Evolutionary conservation across 23 red algal genomes (phyloP).

Genomic region (Gracilaria gracilis): DNA sequence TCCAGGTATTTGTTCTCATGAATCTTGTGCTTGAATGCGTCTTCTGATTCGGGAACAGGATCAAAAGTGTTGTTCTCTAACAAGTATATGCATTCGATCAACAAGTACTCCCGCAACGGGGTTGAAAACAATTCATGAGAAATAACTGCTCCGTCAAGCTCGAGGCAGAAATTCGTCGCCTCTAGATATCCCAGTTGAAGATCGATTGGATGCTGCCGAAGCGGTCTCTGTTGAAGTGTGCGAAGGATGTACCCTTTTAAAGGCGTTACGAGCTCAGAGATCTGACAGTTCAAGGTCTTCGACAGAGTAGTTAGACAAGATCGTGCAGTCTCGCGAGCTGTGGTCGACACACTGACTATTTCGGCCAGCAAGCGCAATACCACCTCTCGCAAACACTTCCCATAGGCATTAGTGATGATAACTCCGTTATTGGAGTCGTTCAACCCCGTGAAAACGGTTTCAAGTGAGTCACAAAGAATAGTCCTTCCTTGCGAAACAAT

Average conservation of each 20-base stretch:
- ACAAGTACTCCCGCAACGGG: conserved; percentile 27
- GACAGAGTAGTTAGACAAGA: conserved; percentile 41
- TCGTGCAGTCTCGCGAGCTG: conserved; percentile 66
- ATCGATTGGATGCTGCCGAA: conserved; percentile 79
- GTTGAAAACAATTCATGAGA: conserved; percentile 60
- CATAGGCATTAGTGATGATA: neutral
- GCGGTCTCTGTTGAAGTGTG: conserved; percentile 61
- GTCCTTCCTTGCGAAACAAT: neutral
- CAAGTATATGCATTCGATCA: conserved; percentile 72
- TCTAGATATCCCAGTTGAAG: conserved; percentile 86
- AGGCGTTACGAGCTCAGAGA: conserved; percentile 53
- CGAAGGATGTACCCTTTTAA: conserved; percentile 70
- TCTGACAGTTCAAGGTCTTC: conserved; percentile 7
- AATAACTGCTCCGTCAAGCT: conserved; percentile 40
- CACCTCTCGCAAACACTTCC: conserved; percentile 21
- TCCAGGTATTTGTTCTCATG: conserved; percentile 86
- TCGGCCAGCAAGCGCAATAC: conserved; percentile 1
- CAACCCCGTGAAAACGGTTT: neutral
- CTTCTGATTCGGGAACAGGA: conserved; percentile 85
- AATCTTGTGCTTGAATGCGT: conserved; percentile 74
- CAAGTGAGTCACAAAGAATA: neutral
- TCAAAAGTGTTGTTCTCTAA: conserved; percentile 81
- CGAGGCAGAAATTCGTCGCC: conserved; percentile 71
- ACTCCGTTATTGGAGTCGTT: neutral
- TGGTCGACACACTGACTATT: neutral